Evolutionary conservation across 2,329 filamentous ascomycete genomes (phyloP).

Genomic region (Seiridium unicorne): DNA sequence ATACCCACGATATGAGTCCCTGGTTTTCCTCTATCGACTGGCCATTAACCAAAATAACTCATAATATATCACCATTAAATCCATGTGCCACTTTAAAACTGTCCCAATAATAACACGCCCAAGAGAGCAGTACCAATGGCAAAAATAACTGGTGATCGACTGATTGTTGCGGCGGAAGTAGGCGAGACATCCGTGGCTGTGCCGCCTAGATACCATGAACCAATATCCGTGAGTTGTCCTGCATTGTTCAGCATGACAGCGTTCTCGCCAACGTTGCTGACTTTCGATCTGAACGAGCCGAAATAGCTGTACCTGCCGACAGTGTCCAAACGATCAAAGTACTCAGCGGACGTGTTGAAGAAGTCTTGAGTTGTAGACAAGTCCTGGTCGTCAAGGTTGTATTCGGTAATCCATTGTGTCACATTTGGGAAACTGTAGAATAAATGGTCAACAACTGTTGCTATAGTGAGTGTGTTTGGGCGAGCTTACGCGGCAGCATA

Average conservation of each 20-base stretch:
- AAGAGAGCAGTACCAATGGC: background rate
- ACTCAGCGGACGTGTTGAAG: slow-evolving; percentile 65
- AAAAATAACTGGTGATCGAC: background rate
- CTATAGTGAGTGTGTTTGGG: background rate
- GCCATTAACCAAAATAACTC: background rate
- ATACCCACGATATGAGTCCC: background rate
- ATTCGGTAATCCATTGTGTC: slow-evolving; percentile 78
- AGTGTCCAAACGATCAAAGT: slow-evolving; percentile 62
- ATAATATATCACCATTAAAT: background rate
- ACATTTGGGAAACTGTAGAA: slow-evolving; percentile 53
- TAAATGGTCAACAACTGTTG: background rate
- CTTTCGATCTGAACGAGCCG: slow-evolving; percentile 67
- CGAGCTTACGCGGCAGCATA: slow-evolving; percentile 43
- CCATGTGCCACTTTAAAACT: background rate
- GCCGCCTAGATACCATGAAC: slow-evolving; percentile 71
- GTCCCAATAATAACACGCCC: background rate
- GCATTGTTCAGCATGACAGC: slow-evolving; percentile 66
- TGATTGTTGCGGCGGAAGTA: slow-evolving; percentile 9
- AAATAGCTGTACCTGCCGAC: slow-evolving; percentile 74
- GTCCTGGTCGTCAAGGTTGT: slow-evolving; percentile 58
- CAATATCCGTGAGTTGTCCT: slow-evolving; percentile 72
- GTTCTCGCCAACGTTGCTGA: slow-evolving; percentile 73
- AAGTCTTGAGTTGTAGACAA: slow-evolving; percentile 60
- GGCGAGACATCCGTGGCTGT: slow-evolving; percentile 43
- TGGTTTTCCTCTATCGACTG: background rate